Percentiles rank a stretch among this genome's conserved stretches.
Evolutionary conservation across 2,329 filamentous ascomycete species (phyloP).

Genomic region (Colletotrichum tofieldiae): DNA sequence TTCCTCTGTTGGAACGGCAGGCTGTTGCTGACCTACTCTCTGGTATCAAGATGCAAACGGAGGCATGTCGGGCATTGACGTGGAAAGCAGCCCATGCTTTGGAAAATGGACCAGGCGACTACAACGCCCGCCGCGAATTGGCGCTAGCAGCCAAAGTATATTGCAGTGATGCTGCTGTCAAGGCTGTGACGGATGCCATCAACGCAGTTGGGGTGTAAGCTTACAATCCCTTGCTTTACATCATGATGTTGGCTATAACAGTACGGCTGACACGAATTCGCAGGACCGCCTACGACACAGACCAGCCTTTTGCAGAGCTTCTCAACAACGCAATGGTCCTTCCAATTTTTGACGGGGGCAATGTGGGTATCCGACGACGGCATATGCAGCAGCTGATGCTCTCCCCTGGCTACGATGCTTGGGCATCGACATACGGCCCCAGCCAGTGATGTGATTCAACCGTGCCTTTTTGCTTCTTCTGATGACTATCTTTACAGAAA

Average conservation of each 20-base stretch:
- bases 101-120: slow-evolving; percentile 58
- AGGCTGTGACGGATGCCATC: slow-evolving; percentile 65
- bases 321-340: slow-evolving; percentile 34
- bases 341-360: slow-evolving; percentile 43
- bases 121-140: slow-evolving; percentile 59
- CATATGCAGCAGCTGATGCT: slow-evolving; percentile 33
- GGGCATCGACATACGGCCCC: background rate
- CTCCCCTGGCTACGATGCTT: slow-evolving; percentile 18
- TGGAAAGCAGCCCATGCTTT: slow-evolving; percentile 67
- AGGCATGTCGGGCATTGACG: slow-evolving; percentile 64
- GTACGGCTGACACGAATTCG: background rate
- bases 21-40: slow-evolving; percentile 67
- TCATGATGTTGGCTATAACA: no score
- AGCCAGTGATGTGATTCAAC: background rate
- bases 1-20: slow-evolving; percentile 63
- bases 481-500: no score
- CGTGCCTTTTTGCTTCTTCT: background rate
- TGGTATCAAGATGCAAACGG: slow-evolving; percentile 66
- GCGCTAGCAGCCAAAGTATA: slow-evolving; percentile 67
- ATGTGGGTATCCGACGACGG: slow-evolving; percentile 39
- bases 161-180: slow-evolving; percentile 64
- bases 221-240: background rate
- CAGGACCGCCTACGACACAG: slow-evolving; percentile 11
- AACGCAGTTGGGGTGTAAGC: slow-evolving; percentile 66
- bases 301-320: slow-evolving; percentile 6